These are phyloP conservation scores for Sequoiadendron giganteum DNA, from an alignment of 75 land plant genomes.

Conservation along the genomic window DNA sequence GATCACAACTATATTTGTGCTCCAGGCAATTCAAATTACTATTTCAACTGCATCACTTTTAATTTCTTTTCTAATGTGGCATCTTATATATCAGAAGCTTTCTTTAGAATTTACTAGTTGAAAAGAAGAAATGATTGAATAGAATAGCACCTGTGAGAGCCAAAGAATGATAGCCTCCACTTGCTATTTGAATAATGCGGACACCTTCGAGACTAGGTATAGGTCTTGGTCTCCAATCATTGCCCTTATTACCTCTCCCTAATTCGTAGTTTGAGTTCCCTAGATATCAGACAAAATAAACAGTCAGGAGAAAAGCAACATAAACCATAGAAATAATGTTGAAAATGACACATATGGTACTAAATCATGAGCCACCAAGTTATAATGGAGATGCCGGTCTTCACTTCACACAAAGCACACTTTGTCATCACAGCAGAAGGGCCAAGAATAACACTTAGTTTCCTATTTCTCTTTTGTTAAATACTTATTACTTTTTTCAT, in stretches of 20 bases:
- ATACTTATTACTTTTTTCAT: neutral
- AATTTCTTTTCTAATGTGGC: neutral
- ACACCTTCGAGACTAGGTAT: slow-evolving; percentile 57
- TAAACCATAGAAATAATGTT: neutral
- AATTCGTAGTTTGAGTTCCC: slow-evolving; percentile 92
- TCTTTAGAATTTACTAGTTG: neutral
- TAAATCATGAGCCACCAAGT: neutral
- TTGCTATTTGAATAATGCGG: slow-evolving; percentile 69
- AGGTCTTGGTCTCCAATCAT: slow-evolving; percentile 79
- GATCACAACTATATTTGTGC: neutral
- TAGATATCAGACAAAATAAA: slow-evolving; percentile 26
- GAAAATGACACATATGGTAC: neutral
- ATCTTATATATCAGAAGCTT: neutral
- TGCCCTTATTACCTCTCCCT: slow-evolving; percentile 72
- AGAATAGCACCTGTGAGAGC: slow-evolving; percentile 73
- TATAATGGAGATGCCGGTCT: neutral
- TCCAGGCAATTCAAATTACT: neutral
- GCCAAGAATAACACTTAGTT: neutral
- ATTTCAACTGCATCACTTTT: neutral
- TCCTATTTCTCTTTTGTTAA: neutral
- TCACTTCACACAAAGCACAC: neutral
- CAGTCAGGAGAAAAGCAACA: slow-evolving; percentile 3
- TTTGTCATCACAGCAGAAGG: neutral
- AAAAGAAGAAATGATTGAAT: neutral
- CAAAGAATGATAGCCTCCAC: slow-evolving; percentile 91